Evolutionary conservation across 495 filamentous ascomycete genomes (phyloP).

Genomic region (Daldinia caldariorum): DNA sequence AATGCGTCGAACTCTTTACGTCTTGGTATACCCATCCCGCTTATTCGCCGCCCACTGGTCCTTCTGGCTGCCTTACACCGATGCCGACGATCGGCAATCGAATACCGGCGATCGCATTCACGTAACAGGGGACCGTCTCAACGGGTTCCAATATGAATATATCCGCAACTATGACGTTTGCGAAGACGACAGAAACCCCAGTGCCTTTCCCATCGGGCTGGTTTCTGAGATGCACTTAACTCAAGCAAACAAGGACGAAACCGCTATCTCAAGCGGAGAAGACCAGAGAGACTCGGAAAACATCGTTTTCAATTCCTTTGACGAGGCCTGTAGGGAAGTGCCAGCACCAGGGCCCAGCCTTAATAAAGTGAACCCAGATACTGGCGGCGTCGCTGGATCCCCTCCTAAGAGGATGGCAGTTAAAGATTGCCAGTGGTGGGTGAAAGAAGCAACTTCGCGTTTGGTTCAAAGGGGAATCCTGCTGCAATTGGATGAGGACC

Average conservation of each 20-base stretch:
- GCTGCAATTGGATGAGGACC: not conserved
- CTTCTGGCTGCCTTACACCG: not conserved
- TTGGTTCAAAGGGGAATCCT: not conserved
- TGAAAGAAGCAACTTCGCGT: not conserved
- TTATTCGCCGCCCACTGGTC: constrained; percentile 5
- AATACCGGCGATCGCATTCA: constrained; percentile 25
- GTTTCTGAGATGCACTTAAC: constrained; percentile 12
- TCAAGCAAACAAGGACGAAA: not conserved
- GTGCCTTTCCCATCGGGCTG: constrained; percentile 21
- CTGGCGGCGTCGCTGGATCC: not conserved
- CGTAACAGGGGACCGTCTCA: constrained; percentile 25
- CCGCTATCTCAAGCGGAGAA: not conserved
- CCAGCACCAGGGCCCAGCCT: not conserved
- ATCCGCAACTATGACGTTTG: constrained; percentile 22
- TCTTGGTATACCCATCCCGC: not conserved
- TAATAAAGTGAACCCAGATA: not conserved
- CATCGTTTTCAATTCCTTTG: not conserved
- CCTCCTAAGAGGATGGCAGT: not conserved
- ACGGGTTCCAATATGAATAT: constrained; percentile 32
- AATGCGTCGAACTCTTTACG: not conserved
- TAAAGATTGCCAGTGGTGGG: constrained; percentile 2
- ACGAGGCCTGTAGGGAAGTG: not conserved
- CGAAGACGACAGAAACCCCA: constrained; percentile 34
- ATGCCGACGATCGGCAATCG: not conserved
- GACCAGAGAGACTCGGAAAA: not conserved